phyloP scores from a whole-genome alignment of 306 rosid species.

The Quercus mongolica region DNA sequence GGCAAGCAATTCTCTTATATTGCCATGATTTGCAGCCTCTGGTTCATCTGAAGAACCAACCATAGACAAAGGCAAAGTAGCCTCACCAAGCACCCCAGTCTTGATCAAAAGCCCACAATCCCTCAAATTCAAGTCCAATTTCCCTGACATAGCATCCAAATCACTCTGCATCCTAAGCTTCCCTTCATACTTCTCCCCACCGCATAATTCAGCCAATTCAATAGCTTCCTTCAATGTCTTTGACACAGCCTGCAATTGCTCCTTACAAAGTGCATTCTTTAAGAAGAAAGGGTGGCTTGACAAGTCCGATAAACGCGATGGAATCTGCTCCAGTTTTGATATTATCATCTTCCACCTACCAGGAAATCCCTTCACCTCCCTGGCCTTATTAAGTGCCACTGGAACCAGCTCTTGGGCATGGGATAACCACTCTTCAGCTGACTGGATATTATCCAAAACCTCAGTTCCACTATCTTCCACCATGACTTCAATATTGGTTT shows the following conservation, averaged over 20 bases:
- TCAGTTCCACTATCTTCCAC: slow-evolving; percentile 46
- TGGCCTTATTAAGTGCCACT: slow-evolving; percentile 55
- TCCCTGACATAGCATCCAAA: slow-evolving; percentile 75
- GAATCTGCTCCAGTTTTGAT: slow-evolving; percentile 80
- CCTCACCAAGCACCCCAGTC: slow-evolving; percentile 89
- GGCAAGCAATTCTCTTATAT: slow-evolving; percentile 71
- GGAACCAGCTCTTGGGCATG: slow-evolving; percentile 73
- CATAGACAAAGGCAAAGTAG: slow-evolving; percentile 50
- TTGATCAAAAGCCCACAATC: slow-evolving; percentile 83
- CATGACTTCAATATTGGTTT: slow-evolving; percentile 45
- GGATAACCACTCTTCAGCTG: slow-evolving; percentile 66
- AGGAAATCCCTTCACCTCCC: slow-evolving; percentile 67
- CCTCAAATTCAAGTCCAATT: slow-evolving; percentile 76
- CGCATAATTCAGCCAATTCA: slow-evolving; percentile 68
- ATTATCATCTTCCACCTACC: slow-evolving; percentile 87
- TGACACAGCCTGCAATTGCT: slow-evolving; percentile 83
- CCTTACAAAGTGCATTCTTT: slow-evolving; percentile 84
- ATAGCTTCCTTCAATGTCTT: slow-evolving; percentile 50
- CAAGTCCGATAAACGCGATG: slow-evolving; percentile 67
- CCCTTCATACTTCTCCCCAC: slow-evolving; percentile 74
- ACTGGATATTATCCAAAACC: slow-evolving; percentile 26
- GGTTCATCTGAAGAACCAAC: slow-evolving; percentile 38
- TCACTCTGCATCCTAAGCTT: slow-evolving; percentile 94
- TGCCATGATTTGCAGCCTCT: slow-evolving; percentile 37
- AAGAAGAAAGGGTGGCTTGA: slow-evolving; percentile 97